Evolutionary conservation across 257 asterid genomes (phyloP), one percentile per base, ranked within the genome.

Genomic region (Solanum boliviense): DNA sequence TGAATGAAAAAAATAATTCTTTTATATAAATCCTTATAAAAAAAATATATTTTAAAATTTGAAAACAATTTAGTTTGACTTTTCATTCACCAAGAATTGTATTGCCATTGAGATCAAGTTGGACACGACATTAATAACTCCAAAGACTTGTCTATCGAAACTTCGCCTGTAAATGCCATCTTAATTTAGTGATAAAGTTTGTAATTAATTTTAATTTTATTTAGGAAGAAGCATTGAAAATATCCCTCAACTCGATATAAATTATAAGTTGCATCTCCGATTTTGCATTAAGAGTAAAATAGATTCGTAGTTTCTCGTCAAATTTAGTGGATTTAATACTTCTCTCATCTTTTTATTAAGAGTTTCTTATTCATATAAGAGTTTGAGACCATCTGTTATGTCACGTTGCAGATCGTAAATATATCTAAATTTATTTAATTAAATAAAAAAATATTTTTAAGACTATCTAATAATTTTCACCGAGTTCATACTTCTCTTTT

Each of bases 151-250:
- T 70, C 38, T 70, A 3, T 70, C 38, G 76, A 70, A 70, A 70
- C 76, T 70, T 70, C 3, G 39, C 36, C 3, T 0, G 75, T 29
- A 70, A 6, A 18, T 13, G 23, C 76, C 76, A 29, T 70, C 56
- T 46, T 4, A 5, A 52, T 52, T 52, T 16, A 6, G n/a, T 2
- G 23, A 52, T 52, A 16, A 52, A 52, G n/a, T 56, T 18, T 0
- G 10, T 18, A 56, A 18, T 3, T 56, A 56, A 6, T 52, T 52
- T 52, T 52, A 52, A 52, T n/a, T 1, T 65, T n/a, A 65, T 65
- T 5, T 74, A 13, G 0, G 0, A 52, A 2, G 0, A 56, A 18
- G 4, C 0, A 56, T 2, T 18, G 0, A 6, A 56, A 56, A 6
- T 6, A 56, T 56, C 4, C 0, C 0, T 56, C 9, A 56, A 56